A percentile compares a stretch with the other conserved stretches of the same genome.
Conservation (phyloP, 1,284 basidiomycete species). For the Ceratobasidium sp. region DNA sequence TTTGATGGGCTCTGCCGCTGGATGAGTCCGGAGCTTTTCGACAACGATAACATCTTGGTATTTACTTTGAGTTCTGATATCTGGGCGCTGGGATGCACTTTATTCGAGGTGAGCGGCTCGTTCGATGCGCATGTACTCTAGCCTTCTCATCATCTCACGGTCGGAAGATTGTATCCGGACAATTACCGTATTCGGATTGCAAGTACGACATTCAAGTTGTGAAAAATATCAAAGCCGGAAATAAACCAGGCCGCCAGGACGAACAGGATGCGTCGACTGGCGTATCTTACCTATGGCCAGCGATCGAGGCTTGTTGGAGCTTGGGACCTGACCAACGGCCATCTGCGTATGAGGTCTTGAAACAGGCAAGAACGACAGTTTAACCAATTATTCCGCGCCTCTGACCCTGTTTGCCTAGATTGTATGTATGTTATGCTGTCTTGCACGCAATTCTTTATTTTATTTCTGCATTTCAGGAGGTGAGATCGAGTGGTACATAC, state of each 20-base stretch:
- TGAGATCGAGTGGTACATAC: not conserved
- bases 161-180: not conserved
- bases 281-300: not conserved
- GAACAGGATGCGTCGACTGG: not conserved
- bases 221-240: not conserved
- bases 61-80: not conserved
- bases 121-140: not conserved
- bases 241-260: not conserved
- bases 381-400: not conserved
- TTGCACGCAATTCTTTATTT: not conserved
- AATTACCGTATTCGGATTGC: not conserved
- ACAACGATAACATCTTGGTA: not conserved
- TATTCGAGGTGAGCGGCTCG: not conserved
- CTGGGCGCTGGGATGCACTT: not conserved
- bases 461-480: not conserved
- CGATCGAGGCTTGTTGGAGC: not conserved
- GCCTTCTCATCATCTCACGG: not conserved
- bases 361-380: not conserved
- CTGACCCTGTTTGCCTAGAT: not conserved
- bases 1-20: constrained; percentile 1
- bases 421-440: not conserved
- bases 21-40: constrained; percentile 18
- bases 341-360: not conserved
- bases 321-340: not conserved
- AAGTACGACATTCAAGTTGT: not conserved